Evolutionary conservation across 345 rosid species (phyloP).

Genomic region (Eucalyptus cloeziana): DNA sequence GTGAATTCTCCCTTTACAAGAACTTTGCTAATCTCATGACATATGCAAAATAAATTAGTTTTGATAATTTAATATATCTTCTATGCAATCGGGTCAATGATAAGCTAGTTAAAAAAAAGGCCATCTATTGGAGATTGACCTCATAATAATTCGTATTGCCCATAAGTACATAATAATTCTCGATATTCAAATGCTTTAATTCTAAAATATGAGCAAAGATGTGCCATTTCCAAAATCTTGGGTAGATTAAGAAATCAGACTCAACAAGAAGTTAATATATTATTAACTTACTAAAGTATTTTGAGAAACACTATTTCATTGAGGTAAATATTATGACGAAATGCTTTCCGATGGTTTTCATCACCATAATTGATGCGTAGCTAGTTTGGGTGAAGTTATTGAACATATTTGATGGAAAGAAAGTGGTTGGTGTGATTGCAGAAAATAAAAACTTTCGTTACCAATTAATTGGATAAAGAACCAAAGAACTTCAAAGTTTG

Average conservation of each 20-base stretch:
- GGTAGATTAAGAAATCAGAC: neutral
- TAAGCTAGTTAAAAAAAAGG: neutral
- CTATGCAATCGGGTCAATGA: neutral
- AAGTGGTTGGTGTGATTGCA: neutral
- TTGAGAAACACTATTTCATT: neutral
- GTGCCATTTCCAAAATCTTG: neutral
- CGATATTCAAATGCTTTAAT: neutral
- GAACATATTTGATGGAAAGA: neutral
- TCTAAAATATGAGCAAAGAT: too few species aligned
- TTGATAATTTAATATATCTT: neutral
- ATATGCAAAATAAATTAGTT: neutral
- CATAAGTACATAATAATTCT: neutral
- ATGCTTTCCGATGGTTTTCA: neutral
- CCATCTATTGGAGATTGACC: neutral
- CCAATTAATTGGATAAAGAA: neutral
- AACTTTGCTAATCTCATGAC: neutral
- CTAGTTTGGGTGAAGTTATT: neutral
- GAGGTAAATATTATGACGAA: neutral
- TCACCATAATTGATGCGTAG: neutral
- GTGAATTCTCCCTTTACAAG: neutral
- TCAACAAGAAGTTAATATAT: neutral
- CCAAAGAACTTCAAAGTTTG: neutral
- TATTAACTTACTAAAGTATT: neutral
- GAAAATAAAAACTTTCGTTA: fast-evolving
- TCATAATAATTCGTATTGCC: neutral